A percentile compares a stretch with the other conserved stretches of the same genome.
These are phyloP conservation scores for Aspergillus hancockii DNA, from an alignment of 495 filamentous ascomycete genomes.

Conservation along the genomic window DNA sequence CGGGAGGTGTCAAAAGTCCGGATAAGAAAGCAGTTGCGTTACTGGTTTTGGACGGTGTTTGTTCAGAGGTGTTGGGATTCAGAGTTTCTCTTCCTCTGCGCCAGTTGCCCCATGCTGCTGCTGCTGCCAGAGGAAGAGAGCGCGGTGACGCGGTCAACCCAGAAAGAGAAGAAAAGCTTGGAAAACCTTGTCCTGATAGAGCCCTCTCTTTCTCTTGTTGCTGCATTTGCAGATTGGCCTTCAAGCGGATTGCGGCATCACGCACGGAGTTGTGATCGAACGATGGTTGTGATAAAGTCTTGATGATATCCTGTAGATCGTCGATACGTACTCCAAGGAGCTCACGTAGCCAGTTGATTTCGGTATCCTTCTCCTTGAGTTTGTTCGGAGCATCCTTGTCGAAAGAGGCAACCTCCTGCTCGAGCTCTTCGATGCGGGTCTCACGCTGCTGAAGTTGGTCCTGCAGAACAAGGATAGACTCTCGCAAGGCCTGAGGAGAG, in stretches of 20 bases:
- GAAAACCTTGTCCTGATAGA: slow-evolving; percentile 45
- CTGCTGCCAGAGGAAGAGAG: slow-evolving; percentile 76
- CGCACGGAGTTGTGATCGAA: slow-evolving; percentile 76
- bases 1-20: slow-evolving; percentile 81
- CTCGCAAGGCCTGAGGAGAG: slow-evolving; percentile 88
- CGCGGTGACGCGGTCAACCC: slow-evolving; percentile 74
- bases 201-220: slow-evolving; percentile 86
- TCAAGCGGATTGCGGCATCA: slow-evolving; percentile 88
- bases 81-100: slow-evolving; percentile 59
- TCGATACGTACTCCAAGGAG: slow-evolving; percentile 86
- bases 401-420: slow-evolving; percentile 63
- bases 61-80: slow-evolving; percentile 48
- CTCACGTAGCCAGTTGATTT: slow-evolving; percentile 93
- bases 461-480: slow-evolving; percentile 93
- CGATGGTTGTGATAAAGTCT: slow-evolving; percentile 67
- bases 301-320: slow-evolving; percentile 89
- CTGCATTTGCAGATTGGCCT: slow-evolving; percentile 96
- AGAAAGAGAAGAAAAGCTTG: slow-evolving; percentile 56
- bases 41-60: slow-evolving; percentile 65
- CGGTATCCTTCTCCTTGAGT: slow-evolving; percentile 85
- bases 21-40: slow-evolving; percentile 58
- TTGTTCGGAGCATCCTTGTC: slow-evolving; percentile 76
- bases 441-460: slow-evolving; percentile 96
- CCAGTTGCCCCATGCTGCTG: slow-evolving; percentile 85
- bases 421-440: slow-evolving; percentile 80